Base-by-base conservation (phyloP, 2,329 filamentous ascomycete species). In the Pseudocercospora fijiensis region DNA sequence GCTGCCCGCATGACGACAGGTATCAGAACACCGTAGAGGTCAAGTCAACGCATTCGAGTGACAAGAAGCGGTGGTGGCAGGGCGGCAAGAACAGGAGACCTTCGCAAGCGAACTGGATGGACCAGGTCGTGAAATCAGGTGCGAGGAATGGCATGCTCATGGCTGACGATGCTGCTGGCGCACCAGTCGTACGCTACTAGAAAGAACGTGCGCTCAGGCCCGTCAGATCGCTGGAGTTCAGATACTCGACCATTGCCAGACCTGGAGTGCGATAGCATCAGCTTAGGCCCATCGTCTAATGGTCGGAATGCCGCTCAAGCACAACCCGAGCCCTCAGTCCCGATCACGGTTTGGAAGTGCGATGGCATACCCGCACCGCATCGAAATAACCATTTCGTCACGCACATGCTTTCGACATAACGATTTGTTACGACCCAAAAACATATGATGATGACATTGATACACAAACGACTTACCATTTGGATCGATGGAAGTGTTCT, bases 91-190 rank as follows among this genome's bases (percentile, higher is more conserved):
- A 76, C 63, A 77, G 61, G 24, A 58, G 57, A 11, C 61, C 66
- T 30, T 30, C 51, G 75, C 56, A 77, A 75, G 65, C 74, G 74
- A 74, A 75, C 52, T 79, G 78, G 78, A 79, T 79, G 78, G 75
- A 79, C 16, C 73, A 75, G 61, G 68, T 80, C 22, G 76, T 78
- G 56, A 76, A 76, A 63, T 70, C 77, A 18, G 78, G 78, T 2
- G 71, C 79, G n/a, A 77, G 74, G 57, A 74, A 74, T 41, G 78
- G 79, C 16, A 71, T 79, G 11, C 63, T 81, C 57, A 70, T 74
- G 30, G 67, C 72, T 11, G 78, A 80, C 65, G 77, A 81, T 65
- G 69, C 63, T 41, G 68, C 70, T 41, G 66, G 65, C 3, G 59
- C 71, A 11, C 72, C 72, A 10, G 66, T 72, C 47, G 69, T 72